Base-by-base conservation (phyloP, 2,329 filamentous ascomycete genomes). In the Stagonosporopsis tanaceti region DNA sequence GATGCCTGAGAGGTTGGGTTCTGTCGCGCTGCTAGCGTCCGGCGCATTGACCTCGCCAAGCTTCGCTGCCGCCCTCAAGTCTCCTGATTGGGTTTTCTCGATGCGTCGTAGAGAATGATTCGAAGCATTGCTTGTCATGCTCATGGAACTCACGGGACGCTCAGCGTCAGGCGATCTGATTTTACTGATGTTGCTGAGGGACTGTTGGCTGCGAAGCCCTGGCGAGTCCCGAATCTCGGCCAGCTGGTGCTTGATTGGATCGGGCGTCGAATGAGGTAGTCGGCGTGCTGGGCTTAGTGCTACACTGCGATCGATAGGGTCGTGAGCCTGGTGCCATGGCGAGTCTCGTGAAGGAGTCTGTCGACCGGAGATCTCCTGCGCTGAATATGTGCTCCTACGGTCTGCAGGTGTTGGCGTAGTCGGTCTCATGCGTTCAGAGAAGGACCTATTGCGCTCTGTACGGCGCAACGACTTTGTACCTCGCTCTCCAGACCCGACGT, bases 41-140 rank as follows among this genome's bases (percentile, higher is more conserved):
- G 56, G 68, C 64, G 73, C 72, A 70, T 65, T 68, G 77, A 76
- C 75, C 73, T 80, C 79, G 77, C 81, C 79, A 79, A 81, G 84
- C 83, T 85, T 85, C 78, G 86, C 86, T 66, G 86, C 85, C 66
- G 85, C 85, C 79, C 89, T 81, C 69, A 96, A 82, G 82, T 96
- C 91, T 77, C 90, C 89, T 83, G 90, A 93, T 76, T 88, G 72
- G 74, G 82, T 84, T 47, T 84, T 81, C 66, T 89, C 87, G 62
- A 85, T 84, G 62, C 91, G 86, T 69, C 92, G 85, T 60, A 95
- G 84, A 45, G 89, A 87, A 62, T 89, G 89, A 58, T 88, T 89
- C 62, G 82, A 85, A 61, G 82, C 79, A 58, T 83, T 80, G 76
- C 82, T 87, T 63, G 79, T 71, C 54, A 57, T 57, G 28, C 54